Base-by-base conservation (phyloP, 345 rosid genomes). In the Pseudoturritis turrita region DNA sequence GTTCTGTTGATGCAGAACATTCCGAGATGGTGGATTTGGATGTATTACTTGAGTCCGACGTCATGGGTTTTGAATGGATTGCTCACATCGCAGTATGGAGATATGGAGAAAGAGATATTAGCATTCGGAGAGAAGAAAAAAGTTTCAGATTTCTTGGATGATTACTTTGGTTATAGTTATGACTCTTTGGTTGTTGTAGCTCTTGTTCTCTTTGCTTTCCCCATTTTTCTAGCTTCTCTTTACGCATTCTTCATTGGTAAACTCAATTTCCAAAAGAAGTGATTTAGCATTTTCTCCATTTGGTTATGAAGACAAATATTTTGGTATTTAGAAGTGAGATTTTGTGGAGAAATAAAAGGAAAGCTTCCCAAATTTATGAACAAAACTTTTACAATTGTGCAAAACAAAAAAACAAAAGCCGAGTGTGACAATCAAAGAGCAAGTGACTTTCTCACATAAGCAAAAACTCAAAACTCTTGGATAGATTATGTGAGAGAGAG, bases 11-110 rank as follows among this genome's bases (percentile, higher is more conserved):
- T 76, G 71, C 51, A 76, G 70, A 68, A 15, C 47, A 76, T 62
- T 33, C 75, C 75, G 17, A 69, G 18, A 39, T 76, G 75, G 75
- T 76, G 79, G 79, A 41, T 76, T 21, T 76, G 79, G 79, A 52
- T 68, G 74, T 76, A 76, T 62, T 76, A 68, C 65, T 19, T 76
- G 39, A 62, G 70, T 1, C 79, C 75, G 1, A 76, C 74, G 8
- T 69, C 79, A 12, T 69, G 75, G 79, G 70, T 61, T 21, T 76
- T 76, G 58, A 76, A 76, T 4, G 75, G 74, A 28, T 2, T 75
- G 46, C 64, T 75, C n/a, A 62, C 79, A 14, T 68, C 79, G 0
- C 70, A 69, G 15, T 62, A 75, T 36, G 79, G 79, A 7, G 79
- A 75, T 53, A 68, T 62, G 56, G 75, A 75, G 59, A 61, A 75